Evolutionary conservation across 2,329 filamentous ascomycete genomes (phyloP).

Genomic region (Raffaelea arxii): DNA sequence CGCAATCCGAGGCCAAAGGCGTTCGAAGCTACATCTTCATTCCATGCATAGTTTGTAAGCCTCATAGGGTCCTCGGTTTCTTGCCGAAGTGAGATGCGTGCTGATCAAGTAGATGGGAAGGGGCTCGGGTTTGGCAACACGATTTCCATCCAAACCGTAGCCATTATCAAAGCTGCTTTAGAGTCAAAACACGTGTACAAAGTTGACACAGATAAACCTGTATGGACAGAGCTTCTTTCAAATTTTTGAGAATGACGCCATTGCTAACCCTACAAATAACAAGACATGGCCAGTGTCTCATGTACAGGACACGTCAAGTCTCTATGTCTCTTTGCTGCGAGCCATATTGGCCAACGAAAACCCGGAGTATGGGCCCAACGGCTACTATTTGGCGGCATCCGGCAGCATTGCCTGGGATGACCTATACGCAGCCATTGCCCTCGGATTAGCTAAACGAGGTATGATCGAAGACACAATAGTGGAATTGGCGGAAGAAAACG

Average conservation of each 20-base stretch:
- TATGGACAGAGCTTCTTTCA: neutral
- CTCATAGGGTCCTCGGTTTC: neutral
- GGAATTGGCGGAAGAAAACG: constrained; percentile 22
- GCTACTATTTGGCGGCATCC: constrained; percentile 40
- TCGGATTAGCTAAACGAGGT: constrained; percentile 26
- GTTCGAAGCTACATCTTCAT: constrained; percentile 42
- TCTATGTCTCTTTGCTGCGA: constrained; percentile 36
- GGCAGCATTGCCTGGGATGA: constrained; percentile 33
- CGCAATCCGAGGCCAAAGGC: constrained; percentile 28
- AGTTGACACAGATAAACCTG: constrained; percentile 25
- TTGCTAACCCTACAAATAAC: neutral
- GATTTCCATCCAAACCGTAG: constrained; percentile 41
- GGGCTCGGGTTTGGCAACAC: constrained; percentile 39
- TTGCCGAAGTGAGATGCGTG: neutral
- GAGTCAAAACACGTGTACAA: constrained; percentile 28
- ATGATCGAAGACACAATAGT: constrained; percentile 19
- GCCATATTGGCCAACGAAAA: constrained; percentile 30
- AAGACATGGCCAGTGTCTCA: constrained; percentile 45
- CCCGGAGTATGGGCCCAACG: constrained; percentile 28
- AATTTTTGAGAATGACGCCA: neutral
- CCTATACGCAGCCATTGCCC: constrained; percentile 30
- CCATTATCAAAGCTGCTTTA: constrained; percentile 35
- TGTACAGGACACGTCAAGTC: constrained; percentile 31
- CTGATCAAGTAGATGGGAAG: constrained; percentile 25
- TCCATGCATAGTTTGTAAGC: constrained; percentile 38